Conservation (phyloP, 225 moss, liverwort and hornwort genomes). For the Pseudisothecium myosuroides region DNA sequence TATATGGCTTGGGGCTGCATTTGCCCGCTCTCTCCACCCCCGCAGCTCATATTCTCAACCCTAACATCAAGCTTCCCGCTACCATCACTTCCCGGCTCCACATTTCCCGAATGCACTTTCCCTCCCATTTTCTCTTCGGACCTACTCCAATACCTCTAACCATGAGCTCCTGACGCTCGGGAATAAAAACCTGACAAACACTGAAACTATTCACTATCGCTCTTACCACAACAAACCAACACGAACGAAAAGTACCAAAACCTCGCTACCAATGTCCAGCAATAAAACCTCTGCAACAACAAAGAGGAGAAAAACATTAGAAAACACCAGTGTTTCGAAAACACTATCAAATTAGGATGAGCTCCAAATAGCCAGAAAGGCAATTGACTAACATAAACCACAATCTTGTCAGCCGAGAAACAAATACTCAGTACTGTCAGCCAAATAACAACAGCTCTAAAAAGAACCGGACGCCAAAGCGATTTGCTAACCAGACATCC, state of each 20-base stretch:
- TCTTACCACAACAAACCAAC: neutral
- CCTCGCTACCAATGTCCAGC: neutral
- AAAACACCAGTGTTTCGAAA: neutral
- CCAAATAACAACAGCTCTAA: neutral
- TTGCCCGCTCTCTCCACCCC: slow-evolving; percentile 61
- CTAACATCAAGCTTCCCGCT: slow-evolving; percentile 11
- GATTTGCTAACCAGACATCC: neutral
- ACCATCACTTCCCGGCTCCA: slow-evolving; percentile 12
- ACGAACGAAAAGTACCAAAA: neutral
- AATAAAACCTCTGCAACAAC: slow-evolving; percentile 6
- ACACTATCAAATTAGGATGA: neutral
- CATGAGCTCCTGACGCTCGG: slow-evolving; percentile 3
- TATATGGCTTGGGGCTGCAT: slow-evolving; percentile 79
- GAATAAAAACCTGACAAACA: neutral
- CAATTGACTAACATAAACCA: neutral
- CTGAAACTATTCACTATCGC: neutral
- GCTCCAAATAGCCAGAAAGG: neutral
- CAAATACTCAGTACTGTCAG: neutral
- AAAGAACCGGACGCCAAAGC: neutral
- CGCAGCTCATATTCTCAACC: slow-evolving; percentile 22
- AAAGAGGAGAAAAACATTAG: neutral
- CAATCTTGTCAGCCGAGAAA: neutral
- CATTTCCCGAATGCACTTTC: slow-evolving; percentile 5
- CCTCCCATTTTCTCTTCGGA: slow-evolving; percentile 23
- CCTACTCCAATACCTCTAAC: neutral